Base-by-base conservation (phyloP, 2,329 filamentous ascomycete species). In the Ophiostoma ulmi region DNA sequence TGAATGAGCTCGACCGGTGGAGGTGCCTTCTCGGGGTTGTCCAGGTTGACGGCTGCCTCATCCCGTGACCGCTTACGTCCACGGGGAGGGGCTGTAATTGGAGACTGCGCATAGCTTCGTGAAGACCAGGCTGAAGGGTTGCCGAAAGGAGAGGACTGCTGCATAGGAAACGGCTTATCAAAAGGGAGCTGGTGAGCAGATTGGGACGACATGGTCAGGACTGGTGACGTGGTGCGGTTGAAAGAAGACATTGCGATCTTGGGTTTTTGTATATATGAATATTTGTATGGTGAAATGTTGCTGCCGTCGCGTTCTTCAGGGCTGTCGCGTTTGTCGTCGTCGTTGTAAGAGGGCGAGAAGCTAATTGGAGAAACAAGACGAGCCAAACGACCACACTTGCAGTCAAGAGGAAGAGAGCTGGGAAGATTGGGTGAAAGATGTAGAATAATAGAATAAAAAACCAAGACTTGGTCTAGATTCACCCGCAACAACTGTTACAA, bases 21-120 rank as follows among this genome's bases (percentile, higher is more conserved):
- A 79, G 70, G 83, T 78, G 78, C 86, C 85, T 76, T 88, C 80
- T 77, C 79, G 2, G 79, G 79, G 5, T 88, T 84, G 74, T 89
- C 86, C 69, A 91, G 87, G 75, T 92, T 91, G 73, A 85, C 81
- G 36, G 85, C 84, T 71, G 91, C 90, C 79, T 94, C 91, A 76
- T 91, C 89, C 77, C 91, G 86, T 73, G 90, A 92, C 75, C 91
- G 89, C 81, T 94, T 94, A 77, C 90, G 88, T 74, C 91, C 89
- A 20, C 75, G 73, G 75, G 87, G 86, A 76, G 55, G 76, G 75
- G 66, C 72, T 75, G 68, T 31, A 11, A 61, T n/a, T 17, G 52
- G 44, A 69, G 70, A 69, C 20, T 76, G 74, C 35, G 76, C 73
- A 52, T 76, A 73, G 26, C 77, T 74, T 63, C 77, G 77, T 35